Conservation (phyloP, 2,329 filamentous ascomycete genomes). For the Trichoderma afroharzianum region DNA sequence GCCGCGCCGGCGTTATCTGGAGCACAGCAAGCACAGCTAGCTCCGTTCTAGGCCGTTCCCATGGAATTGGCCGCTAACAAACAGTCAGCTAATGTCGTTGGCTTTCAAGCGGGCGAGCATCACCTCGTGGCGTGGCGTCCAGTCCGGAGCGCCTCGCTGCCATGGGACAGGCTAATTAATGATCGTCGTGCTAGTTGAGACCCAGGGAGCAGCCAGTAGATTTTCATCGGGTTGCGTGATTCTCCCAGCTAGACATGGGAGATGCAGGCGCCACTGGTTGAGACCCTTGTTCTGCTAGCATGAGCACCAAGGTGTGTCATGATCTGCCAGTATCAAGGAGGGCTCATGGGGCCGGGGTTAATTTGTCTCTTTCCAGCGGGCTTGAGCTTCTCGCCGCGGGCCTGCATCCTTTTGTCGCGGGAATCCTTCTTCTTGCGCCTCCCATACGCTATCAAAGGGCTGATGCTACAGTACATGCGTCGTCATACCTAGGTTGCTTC, state of each 20-base stretch:
- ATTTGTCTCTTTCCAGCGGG: background rate
- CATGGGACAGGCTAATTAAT: conserved; percentile 14
- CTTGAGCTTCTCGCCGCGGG: background rate
- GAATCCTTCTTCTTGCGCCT: background rate
- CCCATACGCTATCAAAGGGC: background rate
- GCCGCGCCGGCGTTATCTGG: conserved; percentile 12
- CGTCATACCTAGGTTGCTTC: conserved; percentile 4
- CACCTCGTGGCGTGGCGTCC: conserved; percentile 15
- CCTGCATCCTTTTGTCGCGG: background rate
- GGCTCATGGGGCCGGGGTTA: background rate
- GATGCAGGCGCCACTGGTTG: conserved; percentile 6
- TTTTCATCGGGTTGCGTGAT: conserved; percentile 15
- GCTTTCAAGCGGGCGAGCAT: conserved; percentile 9
- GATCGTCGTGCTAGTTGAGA: conserved; percentile 16
- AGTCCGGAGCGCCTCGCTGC: conserved; percentile 3
- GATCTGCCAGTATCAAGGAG: conserved; percentile 18
- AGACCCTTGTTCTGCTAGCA: conserved; percentile 10
- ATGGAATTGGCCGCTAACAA: background rate
- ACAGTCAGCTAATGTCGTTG: background rate
- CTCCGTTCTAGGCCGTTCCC: conserved; percentile 13
- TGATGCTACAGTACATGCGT: conserved; percentile 3
- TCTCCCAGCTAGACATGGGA: conserved; percentile 8
- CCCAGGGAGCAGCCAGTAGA: conserved; percentile 12
- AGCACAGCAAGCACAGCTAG: conserved; percentile 9
- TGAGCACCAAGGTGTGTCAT: conserved; percentile 15